Evolutionary conservation across 768 basidiomycete species (phyloP).

Genomic region (Tulasnella sp.): DNA sequence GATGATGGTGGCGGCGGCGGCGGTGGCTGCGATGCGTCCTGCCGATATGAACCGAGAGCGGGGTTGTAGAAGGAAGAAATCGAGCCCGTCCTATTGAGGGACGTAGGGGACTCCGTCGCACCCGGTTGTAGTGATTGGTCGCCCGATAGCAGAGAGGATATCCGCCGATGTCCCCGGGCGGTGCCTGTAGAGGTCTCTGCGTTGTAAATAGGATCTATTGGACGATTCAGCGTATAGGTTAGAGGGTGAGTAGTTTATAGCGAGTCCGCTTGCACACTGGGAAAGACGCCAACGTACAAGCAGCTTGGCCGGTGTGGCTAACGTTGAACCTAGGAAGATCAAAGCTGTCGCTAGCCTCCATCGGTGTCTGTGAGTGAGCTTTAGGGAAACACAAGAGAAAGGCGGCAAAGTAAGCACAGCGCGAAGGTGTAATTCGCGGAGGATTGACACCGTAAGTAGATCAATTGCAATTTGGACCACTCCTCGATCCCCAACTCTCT

Average conservation of each 20-base stretch:
- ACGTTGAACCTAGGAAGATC: constrained; percentile 14
- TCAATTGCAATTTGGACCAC: constrained; percentile 4
- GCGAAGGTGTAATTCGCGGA: background rate
- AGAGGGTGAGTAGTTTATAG: background rate
- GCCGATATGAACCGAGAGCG: constrained; percentile 10
- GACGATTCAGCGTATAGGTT: background rate
- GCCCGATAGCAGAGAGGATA: constrained; percentile 8
- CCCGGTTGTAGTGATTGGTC: constrained; percentile 11
- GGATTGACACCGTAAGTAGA: background rate
- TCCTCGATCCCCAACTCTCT: background rate
- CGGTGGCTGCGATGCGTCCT: constrained; percentile 8
- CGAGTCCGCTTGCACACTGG: too few species aligned
- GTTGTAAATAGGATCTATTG: constrained; percentile 13
- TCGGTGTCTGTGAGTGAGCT: background rate
- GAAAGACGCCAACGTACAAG: constrained; percentile 4
- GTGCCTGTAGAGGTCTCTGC: background rate
- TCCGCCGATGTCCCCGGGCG: constrained; percentile 10
- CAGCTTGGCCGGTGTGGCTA: background rate
- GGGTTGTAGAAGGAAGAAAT: constrained; percentile 10
- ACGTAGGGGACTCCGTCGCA: background rate
- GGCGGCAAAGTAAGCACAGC: background rate
- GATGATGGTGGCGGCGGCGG: constrained; percentile 1
- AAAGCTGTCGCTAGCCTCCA: constrained; percentile 14
- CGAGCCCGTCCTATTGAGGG: constrained; percentile 10
- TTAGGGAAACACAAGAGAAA: background rate